Conservation (phyloP, 345 rosid species). For the Hibiscus trionum region DNA sequence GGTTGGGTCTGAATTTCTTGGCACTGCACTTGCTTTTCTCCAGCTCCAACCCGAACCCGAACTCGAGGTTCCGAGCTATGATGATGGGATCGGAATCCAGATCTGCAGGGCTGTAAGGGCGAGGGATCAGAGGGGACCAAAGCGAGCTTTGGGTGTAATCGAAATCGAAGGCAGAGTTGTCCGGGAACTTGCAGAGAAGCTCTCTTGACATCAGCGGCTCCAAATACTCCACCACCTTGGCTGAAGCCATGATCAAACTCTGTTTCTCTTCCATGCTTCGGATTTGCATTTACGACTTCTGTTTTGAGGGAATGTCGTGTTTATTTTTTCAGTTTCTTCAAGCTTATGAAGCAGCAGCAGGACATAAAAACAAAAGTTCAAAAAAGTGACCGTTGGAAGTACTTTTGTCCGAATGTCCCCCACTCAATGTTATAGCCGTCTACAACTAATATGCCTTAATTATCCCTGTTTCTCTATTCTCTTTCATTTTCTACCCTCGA, state of each 20-base stretch:
- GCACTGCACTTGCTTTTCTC: constrained; percentile 9
- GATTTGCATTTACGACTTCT: neutral
- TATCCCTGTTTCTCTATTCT: neutral
- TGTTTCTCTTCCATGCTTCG: constrained; percentile 29
- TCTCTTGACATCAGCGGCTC: constrained; percentile 61
- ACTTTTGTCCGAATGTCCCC: neutral
- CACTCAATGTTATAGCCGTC: neutral
- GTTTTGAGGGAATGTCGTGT: neutral
- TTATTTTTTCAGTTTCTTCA: neutral
- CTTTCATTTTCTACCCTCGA: neutral
- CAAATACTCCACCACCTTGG: constrained; percentile 75
- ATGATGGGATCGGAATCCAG: constrained; percentile 17
- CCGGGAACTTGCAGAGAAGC: constrained; percentile 80
- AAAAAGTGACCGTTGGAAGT: constrained; percentile 20
- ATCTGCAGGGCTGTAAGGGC: constrained; percentile 37
- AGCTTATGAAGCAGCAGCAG: neutral
- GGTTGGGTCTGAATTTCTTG: constrained; percentile 13
- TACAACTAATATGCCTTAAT: neutral
- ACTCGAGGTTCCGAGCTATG: constrained; percentile 26
- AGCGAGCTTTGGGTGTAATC: constrained; percentile 77
- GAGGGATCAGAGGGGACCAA: constrained; percentile 84
- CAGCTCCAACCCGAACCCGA: constrained; percentile 20
- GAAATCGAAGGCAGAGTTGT: constrained; percentile 63
- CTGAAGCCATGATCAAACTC: constrained; percentile 23
- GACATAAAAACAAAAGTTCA: neutral